A percentile compares a stretch with the other conserved stretches of the same genome.
phyloP scores from a whole-genome alignment of 257 asterid genomes.

The Thymus mandschuricus region DNA sequence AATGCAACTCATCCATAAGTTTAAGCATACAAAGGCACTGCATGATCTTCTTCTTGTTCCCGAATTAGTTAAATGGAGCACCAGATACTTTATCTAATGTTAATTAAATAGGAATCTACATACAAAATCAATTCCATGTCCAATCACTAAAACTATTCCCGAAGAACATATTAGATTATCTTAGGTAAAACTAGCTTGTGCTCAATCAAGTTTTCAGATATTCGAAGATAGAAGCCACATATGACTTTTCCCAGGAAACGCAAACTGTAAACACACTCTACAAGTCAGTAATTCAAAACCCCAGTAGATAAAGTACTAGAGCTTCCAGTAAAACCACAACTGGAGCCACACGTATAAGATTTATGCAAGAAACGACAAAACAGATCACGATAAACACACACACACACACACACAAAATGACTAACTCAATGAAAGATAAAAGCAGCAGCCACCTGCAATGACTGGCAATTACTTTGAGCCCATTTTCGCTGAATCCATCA shows the following conservation, averaged over 20 bases:
- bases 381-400: constrained; percentile 9
- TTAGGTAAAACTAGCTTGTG: no score
- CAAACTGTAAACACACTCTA: neutral
- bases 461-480: constrained; percentile 69
- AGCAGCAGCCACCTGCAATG: constrained; percentile 64
- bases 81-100: constrained; percentile 4
- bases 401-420: neutral
- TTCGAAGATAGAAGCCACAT: neutral
- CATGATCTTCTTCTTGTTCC: neutral
- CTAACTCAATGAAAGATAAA: constrained; percentile 1
- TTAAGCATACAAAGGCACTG: neutral
- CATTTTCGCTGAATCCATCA: constrained; percentile 77
- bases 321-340: constrained; percentile 19
- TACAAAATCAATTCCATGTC: constrained; percentile 16
- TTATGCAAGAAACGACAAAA: neutral
- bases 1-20: constrained; percentile 7
- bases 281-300: neutral
- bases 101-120: constrained; percentile 6
- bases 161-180: no score
- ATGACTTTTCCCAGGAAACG: neutral
- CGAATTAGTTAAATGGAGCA: neutral
- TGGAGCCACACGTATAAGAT: constrained; percentile 12
- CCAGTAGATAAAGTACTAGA: neutral
- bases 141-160: neutral
- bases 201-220: no score